Evolutionary conservation across 139 green algal genomes (phyloP), one percentile per base, ranked within the genome.

Genomic region (Spirogloea muscicola): DNA sequence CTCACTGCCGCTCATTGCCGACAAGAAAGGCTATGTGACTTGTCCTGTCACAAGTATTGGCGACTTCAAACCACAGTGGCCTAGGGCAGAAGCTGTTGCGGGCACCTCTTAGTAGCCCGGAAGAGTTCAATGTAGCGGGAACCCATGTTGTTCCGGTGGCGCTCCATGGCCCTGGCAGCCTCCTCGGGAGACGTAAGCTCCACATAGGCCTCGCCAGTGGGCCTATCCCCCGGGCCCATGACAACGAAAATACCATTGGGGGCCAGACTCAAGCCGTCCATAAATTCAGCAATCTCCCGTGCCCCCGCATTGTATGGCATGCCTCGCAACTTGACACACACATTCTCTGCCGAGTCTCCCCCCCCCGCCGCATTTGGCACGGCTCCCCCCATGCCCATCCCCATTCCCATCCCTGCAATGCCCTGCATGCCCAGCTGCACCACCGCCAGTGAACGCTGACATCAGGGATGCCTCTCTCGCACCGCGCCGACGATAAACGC

Each of bases 191-290:
- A 79, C 1, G 65, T 65, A 43, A 88, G 86, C 40, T 81, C 69
- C 31, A 88, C 82, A 49, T 80, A 88, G 3, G 82, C 82, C 2
- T 86, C 62, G 29, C 84, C 84, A 10, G 79, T 88, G 36, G 38
- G 58, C 21, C 80, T 49, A 49, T 76, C 70, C 18, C 25, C 43
- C n/a, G 40, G 25, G 10, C 73, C 51, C 46, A 38, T 77, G 36
- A 77, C 48, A 13, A 88, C 5, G 34, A 86, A 68, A 3, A 88
- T 44, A 38, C 76, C 69, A 13, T 70, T 70, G n/a, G 36, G 58
- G 37, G 55, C 67, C 40, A 88, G 33, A 29, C 41, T 39, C 49
- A 80, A 88, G 7, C 79, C 84, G 34, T 73, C 29, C 40, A 85
- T 85, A 52, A 85, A 85, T 33, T 79, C 40, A 42, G 57, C 36